A percentile compares a stretch with the other conserved stretches of the same genome.
Conservation (phyloP, 2,329 filamentous ascomycete species). For the Chrysoporthe puriensis region DNA sequence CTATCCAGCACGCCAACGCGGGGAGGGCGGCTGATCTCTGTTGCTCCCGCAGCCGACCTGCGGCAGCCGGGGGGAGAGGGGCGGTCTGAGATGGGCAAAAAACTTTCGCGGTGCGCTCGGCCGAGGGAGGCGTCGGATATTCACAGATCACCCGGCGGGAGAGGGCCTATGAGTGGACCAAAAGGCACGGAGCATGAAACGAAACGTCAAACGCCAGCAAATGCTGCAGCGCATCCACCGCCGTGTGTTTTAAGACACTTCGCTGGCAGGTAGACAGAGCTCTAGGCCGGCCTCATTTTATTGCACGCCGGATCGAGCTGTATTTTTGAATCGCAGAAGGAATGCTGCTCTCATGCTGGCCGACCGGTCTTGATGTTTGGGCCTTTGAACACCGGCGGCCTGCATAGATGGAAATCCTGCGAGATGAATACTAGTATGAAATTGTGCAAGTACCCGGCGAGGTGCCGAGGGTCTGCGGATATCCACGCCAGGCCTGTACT, state of each 20-base stretch:
- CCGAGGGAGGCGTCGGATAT: constrained; percentile 20
- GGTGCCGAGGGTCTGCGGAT: neutral
- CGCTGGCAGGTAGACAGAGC: constrained; percentile 8
- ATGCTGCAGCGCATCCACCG: constrained; percentile 23
- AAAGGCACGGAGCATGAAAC: constrained; percentile 11
- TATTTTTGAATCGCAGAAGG: neutral
- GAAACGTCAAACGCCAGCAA: constrained; percentile 12
- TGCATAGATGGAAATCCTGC: neutral
- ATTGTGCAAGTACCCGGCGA: neutral
- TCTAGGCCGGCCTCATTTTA: neutral
- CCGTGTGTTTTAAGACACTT: constrained; percentile 2
- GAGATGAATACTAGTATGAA: neutral
- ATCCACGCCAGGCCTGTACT: constrained; percentile 2
- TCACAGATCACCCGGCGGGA: constrained; percentile 11
- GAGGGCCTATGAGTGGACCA: neutral
- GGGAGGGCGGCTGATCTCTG: constrained; percentile 14
- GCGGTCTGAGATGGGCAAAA: constrained; percentile 3
- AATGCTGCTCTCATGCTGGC: neutral
- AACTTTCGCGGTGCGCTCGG: constrained; percentile 17
- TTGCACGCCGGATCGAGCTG: neutral
- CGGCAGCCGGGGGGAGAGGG: neutral
- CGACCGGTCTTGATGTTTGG: constrained; percentile 4
- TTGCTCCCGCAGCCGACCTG: constrained; percentile 18
- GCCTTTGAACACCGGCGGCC: constrained; percentile 6
- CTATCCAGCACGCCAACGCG: constrained; percentile 10